Conservation (phyloP, 139 green algal genomes). For the Closterium sp. region DNA sequence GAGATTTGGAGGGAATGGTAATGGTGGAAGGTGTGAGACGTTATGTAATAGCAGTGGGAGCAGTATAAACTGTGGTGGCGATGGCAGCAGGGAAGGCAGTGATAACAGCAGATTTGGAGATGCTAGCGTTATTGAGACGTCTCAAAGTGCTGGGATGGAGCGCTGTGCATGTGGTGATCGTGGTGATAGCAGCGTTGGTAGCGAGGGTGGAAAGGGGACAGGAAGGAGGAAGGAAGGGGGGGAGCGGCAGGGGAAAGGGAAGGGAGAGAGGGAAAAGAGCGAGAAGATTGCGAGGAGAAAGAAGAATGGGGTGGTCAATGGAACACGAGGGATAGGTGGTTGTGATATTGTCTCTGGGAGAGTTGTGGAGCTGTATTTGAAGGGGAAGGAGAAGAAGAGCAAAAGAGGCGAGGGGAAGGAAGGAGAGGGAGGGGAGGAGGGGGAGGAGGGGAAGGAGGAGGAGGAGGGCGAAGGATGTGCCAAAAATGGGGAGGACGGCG, state of each 20-base stretch:
- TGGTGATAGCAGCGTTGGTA: too few species aligned
- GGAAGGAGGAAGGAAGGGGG: not conserved
- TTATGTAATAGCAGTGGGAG: not conserved
- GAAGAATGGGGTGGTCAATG: not conserved
- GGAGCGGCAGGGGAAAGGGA: not conserved
- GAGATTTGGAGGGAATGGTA: not conserved
- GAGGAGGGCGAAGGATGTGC: not conserved
- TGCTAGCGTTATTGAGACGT: too few species aligned
- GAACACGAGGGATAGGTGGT: not conserved
- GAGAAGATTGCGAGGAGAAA: constrained; percentile 1
- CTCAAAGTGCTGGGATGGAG: too few species aligned
- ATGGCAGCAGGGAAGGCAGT: too few species aligned
- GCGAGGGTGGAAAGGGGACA: not conserved
- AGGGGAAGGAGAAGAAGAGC: constrained; percentile 25
- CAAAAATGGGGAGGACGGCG: not conserved
- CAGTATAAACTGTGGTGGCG: too few species aligned
- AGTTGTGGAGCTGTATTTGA: not conserved
- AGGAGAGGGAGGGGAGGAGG: not conserved
- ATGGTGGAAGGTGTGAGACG: not conserved
- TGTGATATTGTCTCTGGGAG: not conserved
- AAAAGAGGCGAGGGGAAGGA: not conserved
- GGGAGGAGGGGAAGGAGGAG: not conserved
- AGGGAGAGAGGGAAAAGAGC: not conserved
- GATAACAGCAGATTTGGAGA: not conserved
- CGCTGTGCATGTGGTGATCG: not conserved